These are phyloP conservation scores for Vanderwaltozyma polyspora DNA, from an alignment of 805 yeast species.

Conservation along the genomic window DNA sequence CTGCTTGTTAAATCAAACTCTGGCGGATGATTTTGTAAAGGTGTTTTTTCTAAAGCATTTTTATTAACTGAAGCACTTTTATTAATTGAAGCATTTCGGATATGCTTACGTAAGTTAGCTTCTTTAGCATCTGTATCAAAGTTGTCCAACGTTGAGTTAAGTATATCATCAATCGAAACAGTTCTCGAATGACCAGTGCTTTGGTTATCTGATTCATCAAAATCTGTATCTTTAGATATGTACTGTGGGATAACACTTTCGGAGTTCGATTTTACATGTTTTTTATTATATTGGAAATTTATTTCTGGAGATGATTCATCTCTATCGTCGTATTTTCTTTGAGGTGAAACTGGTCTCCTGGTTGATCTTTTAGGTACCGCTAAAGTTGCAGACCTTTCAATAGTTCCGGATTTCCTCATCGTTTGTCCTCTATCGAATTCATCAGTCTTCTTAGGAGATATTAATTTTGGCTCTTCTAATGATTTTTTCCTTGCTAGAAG, in stretches of 20 bases:
- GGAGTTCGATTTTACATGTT: conserved; percentile 3
- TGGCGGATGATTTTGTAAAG: background rate
- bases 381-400: conserved; percentile 2
- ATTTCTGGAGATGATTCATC: background rate
- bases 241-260: conserved; percentile 4
- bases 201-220: background rate
- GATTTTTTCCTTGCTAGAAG: conserved; percentile 63
- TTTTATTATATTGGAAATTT: background rate
- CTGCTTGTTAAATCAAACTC: background rate
- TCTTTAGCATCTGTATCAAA: conserved; percentile 7
- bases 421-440: background rate
- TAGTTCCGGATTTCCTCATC: conserved; percentile 2
- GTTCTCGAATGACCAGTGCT: conserved; percentile 7
- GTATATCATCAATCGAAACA: conserved; percentile 15
- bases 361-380: conserved; percentile 14
- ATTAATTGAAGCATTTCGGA: background rate
- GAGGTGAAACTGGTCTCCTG: conserved; percentile 15
- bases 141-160: conserved; percentile 15
- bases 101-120: conserved; percentile 2
- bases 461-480: conserved; percentile 12
- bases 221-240: background rate
- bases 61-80: background rate
- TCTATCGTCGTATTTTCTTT: background rate
- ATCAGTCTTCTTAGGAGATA: conserved; percentile 10
- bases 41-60: background rate